Evolutionary conservation across 2,329 filamentous ascomycete genomes (phyloP).

Genomic region (Colletotrichum sp.): DNA sequence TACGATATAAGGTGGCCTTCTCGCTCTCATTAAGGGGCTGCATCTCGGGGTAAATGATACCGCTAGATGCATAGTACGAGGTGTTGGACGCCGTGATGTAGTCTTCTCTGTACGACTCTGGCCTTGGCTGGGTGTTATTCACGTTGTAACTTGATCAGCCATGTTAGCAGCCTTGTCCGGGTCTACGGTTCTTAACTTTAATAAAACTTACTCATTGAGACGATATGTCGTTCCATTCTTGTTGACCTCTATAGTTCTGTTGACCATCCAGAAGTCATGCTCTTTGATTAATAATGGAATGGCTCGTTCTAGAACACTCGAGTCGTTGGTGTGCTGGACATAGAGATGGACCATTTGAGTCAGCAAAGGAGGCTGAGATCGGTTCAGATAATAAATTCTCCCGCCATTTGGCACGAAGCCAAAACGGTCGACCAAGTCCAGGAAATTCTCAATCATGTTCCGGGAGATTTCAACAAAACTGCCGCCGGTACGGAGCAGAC

Average conservation of each 20-base stretch:
- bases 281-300: constrained; percentile 68
- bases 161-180: not conserved
- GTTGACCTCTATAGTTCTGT: constrained; percentile 61
- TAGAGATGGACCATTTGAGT: constrained; percentile 71
- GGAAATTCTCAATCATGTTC: constrained; percentile 74
- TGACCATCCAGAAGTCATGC: constrained; percentile 66
- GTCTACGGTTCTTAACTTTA: no score
- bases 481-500: constrained; percentile 67
- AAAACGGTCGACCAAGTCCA: constrained; percentile 68
- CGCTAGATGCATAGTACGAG: constrained; percentile 64
- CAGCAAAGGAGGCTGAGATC: constrained; percentile 70
- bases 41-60: constrained; percentile 61
- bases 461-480: constrained; percentile 66
- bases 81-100: constrained; percentile 68
- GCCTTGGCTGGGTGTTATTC: constrained; percentile 67
- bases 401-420: constrained; percentile 74
- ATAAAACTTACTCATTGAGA: constrained; percentile 55
- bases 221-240: constrained; percentile 52
- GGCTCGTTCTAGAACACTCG: constrained; percentile 62
- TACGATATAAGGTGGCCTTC: constrained; percentile 59
- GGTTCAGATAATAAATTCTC: constrained; percentile 71
- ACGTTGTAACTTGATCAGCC: constrained; percentile 56
- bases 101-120: constrained; percentile 71
- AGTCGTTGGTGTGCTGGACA: constrained; percentile 68
- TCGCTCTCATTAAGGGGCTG: constrained; percentile 56